phyloP scores from a whole-genome alignment of 352 stramenopile species.

The Nothophytophthora sp. region DNA sequence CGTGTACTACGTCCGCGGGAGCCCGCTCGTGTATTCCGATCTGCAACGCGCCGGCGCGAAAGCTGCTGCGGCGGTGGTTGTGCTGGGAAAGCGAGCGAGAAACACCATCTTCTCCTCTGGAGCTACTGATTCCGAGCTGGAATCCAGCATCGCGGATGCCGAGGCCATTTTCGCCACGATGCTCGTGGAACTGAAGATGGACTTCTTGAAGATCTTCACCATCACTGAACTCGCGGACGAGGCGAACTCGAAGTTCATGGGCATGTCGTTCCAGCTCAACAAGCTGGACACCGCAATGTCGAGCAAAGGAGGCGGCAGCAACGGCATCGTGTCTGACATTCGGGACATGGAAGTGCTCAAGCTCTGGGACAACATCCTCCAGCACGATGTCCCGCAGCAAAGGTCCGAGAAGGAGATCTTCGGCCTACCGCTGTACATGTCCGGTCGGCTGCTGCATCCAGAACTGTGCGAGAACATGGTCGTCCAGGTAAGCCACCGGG shows the following conservation, averaged over 20 bases:
- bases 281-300: slow-evolving; percentile 19
- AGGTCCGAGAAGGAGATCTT: slow-evolving; percentile 82
- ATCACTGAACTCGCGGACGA: slow-evolving; percentile 84
- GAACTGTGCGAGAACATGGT: slow-evolving; percentile 89
- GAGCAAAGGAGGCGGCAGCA: background rate
- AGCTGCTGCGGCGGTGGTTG: slow-evolving; percentile 73
- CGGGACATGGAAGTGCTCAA: slow-evolving; percentile 32
- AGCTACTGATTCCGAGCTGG: slow-evolving; percentile 44
- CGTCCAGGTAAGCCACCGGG: slow-evolving; percentile 60
- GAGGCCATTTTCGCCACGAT: slow-evolving; percentile 88
- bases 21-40: slow-evolving; percentile 74
- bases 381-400: slow-evolving; percentile 56
- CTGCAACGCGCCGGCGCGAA: slow-evolving; percentile 82
- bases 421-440: slow-evolving; percentile 84
- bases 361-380: slow-evolving; percentile 73
- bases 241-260: slow-evolving; percentile 88
- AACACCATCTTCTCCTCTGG: slow-evolving; percentile 26
- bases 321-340: slow-evolving; percentile 9
- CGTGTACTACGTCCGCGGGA: slow-evolving; percentile 85
- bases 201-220: slow-evolving; percentile 84
- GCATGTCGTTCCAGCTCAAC: slow-evolving; percentile 68
- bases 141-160: slow-evolving; percentile 75
- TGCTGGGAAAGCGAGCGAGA: slow-evolving; percentile 73
- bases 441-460: slow-evolving; percentile 73
- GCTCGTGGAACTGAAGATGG: slow-evolving; percentile 88